Percentiles rank a stretch among this genome's conserved stretches.
phyloP scores from a whole-genome alignment of 495 filamentous ascomycete genomes.

The Talaromyces thailandensis region DNA sequence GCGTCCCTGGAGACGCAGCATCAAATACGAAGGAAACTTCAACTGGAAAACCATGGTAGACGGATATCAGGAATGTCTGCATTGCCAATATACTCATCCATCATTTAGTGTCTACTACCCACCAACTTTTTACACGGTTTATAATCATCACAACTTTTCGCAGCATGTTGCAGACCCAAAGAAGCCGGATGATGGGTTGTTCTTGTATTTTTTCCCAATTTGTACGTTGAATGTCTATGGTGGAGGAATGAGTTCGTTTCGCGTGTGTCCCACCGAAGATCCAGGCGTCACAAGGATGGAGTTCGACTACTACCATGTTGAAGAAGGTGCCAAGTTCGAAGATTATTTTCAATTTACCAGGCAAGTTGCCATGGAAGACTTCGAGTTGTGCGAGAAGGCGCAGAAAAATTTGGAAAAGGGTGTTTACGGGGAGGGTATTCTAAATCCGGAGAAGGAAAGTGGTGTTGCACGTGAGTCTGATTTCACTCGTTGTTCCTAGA shows the following conservation, averaged over 20 bases:
- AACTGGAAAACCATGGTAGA: conserved; percentile 63
- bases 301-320: conserved; percentile 52
- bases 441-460: conserved; percentile 50
- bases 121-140: conserved; percentile 48
- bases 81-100: conserved; percentile 56
- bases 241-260: conserved; percentile 51
- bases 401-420: conserved; percentile 47
- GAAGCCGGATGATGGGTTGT: conserved; percentile 45
- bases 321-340: conserved; percentile 46
- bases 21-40: conserved; percentile 48
- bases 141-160: conserved; percentile 48
- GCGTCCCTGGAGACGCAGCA: conserved; percentile 45
- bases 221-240: conserved; percentile 55
- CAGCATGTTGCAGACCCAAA: conserved; percentile 50
- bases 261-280: conserved; percentile 44
- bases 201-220: conserved; percentile 55
- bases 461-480: conserved; percentile 42
- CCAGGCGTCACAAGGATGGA: conserved; percentile 51
- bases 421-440: conserved; percentile 48
- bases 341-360: conserved; percentile 52
- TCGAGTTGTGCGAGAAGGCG: conserved; percentile 50
- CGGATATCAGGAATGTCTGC: conserved; percentile 54
- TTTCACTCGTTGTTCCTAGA: neutral
- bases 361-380: conserved; percentile 53
- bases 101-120: conserved; percentile 51